Conservation (phyloP, 2,329 filamentous ascomycete genomes). For the Penicillium sp. region DNA sequence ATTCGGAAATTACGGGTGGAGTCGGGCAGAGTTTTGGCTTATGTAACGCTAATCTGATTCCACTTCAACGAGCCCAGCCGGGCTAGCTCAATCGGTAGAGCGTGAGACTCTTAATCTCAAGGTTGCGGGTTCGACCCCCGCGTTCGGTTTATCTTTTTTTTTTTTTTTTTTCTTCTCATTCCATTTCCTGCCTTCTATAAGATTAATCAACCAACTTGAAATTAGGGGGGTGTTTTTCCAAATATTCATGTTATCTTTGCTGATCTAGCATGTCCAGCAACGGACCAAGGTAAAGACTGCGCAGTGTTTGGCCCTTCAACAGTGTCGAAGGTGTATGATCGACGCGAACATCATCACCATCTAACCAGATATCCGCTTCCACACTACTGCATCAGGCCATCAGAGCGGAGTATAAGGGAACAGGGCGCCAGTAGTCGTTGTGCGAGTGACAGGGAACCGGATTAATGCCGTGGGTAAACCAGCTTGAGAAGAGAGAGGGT, state of each 20-base stretch:
- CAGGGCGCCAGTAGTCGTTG: slow-evolving; percentile 68
- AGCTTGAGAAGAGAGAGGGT: slow-evolving; percentile 8
- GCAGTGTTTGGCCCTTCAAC: slow-evolving; percentile 57
- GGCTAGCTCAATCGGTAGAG: slow-evolving; percentile 55
- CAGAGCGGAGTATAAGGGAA: slow-evolving; percentile 64
- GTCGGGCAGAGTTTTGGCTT: background rate
- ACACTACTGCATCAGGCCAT: slow-evolving; percentile 61
- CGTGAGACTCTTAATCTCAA: slow-evolving; percentile 52
- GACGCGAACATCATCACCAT: slow-evolving; percentile 59
- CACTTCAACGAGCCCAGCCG: slow-evolving; percentile 29
- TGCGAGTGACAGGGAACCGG: slow-evolving; percentile 65
- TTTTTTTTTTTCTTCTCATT: too few relatives aligned
- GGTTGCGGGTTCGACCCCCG: slow-evolving; percentile 46
- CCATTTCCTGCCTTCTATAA: too few relatives aligned
- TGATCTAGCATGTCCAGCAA: slow-evolving; percentile 58
- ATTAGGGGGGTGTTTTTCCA: too few relatives aligned
- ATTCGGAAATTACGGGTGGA: background rate
- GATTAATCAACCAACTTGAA: too few relatives aligned
- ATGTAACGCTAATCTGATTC: background rate
- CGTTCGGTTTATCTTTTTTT: slow-evolving; percentile 37
- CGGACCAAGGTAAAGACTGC: slow-evolving; percentile 64
- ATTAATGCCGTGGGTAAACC: slow-evolving; percentile 38
- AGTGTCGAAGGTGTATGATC: slow-evolving; percentile 61
- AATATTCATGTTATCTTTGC: too few relatives aligned
- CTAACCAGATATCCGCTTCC: slow-evolving; percentile 69